Evolutionary conservation across 2,329 filamentous ascomycete species (phyloP), one percentile per base, ranked within the genome.

Genomic region (Colletotrichum sp.): DNA sequence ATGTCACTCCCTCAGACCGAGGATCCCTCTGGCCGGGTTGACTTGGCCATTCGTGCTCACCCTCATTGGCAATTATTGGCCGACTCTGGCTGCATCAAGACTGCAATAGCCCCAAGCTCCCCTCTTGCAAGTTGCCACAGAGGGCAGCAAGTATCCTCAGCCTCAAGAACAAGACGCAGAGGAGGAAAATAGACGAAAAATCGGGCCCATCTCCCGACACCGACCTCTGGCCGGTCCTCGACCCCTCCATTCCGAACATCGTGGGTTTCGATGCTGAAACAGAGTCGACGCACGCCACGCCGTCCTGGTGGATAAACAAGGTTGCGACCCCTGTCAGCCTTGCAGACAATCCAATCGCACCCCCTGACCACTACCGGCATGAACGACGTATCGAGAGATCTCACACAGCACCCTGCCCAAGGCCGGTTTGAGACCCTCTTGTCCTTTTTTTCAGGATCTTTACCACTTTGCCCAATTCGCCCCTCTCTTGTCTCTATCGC

Each of bases 181-280:
- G 19, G 68, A 32, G 36, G 29, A 69, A 64, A 16, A 39, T 19
- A n/a, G 25, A 52, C 25, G 44, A 65, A 59, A 71, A 66, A 39
- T 25, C 44, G 8, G 39, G 69, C 30, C 34, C 19, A 44, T 15
- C n/a, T 13, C 25, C 39, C 22, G 34, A 57, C 30, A 52, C 61
- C 32, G 49, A 49, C 69, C 69, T 49, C 61, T 72, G 29, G 61
- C 62, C 34, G 34, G 63, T 44, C 73, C 55, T 44, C 39, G 57
- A 57, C 44, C 73, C 73, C 75, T 55, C 52, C 80, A 81, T 88
- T 85, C 69, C 69, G 84, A 84, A 89, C 87, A 80, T 81, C 80
- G 84, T 81, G 79, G 80, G 87, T 89, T 88, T 89, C 88, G 87
- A 78, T 80, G 65, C 68, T 85, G 85, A 88, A 86, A 88, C 87